Percentiles rank a stretch among this genome's conserved stretches.
Evolutionary conservation across 768 basidiomycete genomes (phyloP).

Genomic region (Leccinum uliginosum): DNA sequence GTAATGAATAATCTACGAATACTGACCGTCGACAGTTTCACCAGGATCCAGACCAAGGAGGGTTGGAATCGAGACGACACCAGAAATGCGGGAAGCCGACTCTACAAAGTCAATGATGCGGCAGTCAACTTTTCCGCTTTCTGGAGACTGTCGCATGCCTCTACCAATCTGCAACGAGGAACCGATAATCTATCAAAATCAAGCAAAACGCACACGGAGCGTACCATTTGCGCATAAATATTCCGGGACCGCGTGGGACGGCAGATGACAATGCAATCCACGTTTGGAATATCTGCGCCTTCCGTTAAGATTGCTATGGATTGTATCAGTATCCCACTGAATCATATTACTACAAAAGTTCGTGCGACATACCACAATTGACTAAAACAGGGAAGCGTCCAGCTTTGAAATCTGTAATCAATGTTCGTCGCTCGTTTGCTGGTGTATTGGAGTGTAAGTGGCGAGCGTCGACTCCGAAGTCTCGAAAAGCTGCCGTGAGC

Average conservation of each 20-base stretch:
- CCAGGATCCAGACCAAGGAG: constrained; percentile 82
- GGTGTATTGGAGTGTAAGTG: constrained; percentile 73
- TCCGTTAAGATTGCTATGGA: constrained; percentile 77
- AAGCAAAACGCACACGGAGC: constrained; percentile 5
- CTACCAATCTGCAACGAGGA: constrained; percentile 69
- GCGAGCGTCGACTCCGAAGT: constrained; percentile 79
- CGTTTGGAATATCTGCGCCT: constrained; percentile 91
- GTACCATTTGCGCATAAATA: constrained; percentile 89
- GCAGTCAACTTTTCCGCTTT: constrained; percentile 79
- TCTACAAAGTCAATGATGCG: constrained; percentile 91
- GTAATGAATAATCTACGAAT: not conserved
- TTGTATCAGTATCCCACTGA: not conserved
- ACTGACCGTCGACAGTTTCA: constrained; percentile 55
- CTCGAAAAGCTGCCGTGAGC: constrained; percentile 68
- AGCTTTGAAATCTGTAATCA: constrained; percentile 63
- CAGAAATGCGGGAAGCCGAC: constrained; percentile 58
- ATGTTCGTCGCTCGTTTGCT: constrained; percentile 51
- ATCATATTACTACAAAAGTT: not conserved
- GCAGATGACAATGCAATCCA: constrained; percentile 87
- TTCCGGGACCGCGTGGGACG: constrained; percentile 88
- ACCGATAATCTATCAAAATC: not conserved
- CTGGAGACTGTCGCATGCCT: constrained; percentile 82
- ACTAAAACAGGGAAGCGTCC: constrained; percentile 81
- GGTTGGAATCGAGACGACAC: constrained; percentile 75
- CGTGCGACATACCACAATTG: constrained; percentile 69